Evolutionary conservation across 1,284 basidiomycete species (phyloP), one percentile per base, ranked within the genome.

Genomic region (Lentinula novae-zelandiae): DNA sequence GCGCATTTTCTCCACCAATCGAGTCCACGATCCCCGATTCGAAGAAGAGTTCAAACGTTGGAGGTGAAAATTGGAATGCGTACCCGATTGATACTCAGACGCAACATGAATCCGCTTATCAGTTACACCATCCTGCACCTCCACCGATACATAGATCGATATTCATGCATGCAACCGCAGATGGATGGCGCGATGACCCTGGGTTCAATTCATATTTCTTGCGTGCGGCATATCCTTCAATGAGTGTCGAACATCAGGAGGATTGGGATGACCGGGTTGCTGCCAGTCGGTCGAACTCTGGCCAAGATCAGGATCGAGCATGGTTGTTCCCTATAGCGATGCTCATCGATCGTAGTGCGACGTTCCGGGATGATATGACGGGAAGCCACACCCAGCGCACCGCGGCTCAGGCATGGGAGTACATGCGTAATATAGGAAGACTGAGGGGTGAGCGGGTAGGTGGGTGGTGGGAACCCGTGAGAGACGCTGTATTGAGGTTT

Each of bases 141-240:
- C 83, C 87, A 0, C 75, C 79, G 3, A 80, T 91, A 8, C 73
- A 85, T 40, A 87, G 92, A 42, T 78, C 83, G 56, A 87, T 93
- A 64, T 90, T 93, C 68, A 77, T 86, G 0, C 82, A 87, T 66
- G 72, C 83, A 0, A 73, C 76, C 48, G 76, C 77, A 2, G 66
- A 76, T 10, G 83, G 81, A 10, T 93, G 91, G 90, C 82, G 89
- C 57, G 92, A 93, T 70, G 73, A 76, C 56, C 88, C 90, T 0
- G 85, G 85, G 0, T 86, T 90, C 73, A 88, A 90, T 68, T 69
- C 83, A 17, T 92, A 90, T 72, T 84, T 93, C 69, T 75, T 90
- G 15, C 85, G 89, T 38, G 83, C 86, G 5, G 86, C 83, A n/a
- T 90, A 91, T 73, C 91, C 92, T 6, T 86, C 85, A 7, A 74